Base-by-base conservation (phyloP, 1,139 yeast species). In the Pichia sp. region DNA sequence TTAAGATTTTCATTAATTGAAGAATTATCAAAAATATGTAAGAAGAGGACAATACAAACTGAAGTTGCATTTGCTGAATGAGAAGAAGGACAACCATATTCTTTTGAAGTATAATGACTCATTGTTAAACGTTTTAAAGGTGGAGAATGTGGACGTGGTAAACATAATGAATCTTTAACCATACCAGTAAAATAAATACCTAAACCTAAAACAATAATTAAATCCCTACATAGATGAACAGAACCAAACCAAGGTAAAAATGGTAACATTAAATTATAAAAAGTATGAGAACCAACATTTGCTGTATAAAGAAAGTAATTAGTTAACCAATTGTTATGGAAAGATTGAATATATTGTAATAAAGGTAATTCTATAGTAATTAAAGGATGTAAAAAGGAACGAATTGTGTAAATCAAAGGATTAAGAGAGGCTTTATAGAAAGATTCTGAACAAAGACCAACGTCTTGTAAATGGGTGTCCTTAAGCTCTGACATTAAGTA, bases 41-140 rank as follows among this genome's bases (percentile, higher is more conserved):
- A 34, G 11, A 73, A 55, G 39, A 81, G 55, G 24, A 80, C 62
- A 38, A 84, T 58, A 0, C 85, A 74, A 4, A 85, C 92, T 0
- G 87, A 83, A 0, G 95, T 80, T 3, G 97, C 96, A 63, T 92
- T 92, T 39, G 97, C 95, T 28, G 94, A 75, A 62, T 92, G 98
- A 10, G 95, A 83, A 39, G 89, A 80, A 0, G 98, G 98, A 57
- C 90, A 89, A 4, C 98, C 98, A 62, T 90, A 92, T 61, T 92
- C 98, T 57, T 83, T 80, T 1, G 96, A 79, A 0, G 97, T 94
- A 54, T 87, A 85, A 25, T 85, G 82, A 48, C 90, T 80, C 81
- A 90, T 77, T 28, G 97, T 89, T 55, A 92, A 81, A 55, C 98
- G 72, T 60, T 84, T 87, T 42, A 90, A 66, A 0, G 98, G 98